Conservation (phyloP, 352 stramenopile species). For the Saprolegnia diclina region DNA sequence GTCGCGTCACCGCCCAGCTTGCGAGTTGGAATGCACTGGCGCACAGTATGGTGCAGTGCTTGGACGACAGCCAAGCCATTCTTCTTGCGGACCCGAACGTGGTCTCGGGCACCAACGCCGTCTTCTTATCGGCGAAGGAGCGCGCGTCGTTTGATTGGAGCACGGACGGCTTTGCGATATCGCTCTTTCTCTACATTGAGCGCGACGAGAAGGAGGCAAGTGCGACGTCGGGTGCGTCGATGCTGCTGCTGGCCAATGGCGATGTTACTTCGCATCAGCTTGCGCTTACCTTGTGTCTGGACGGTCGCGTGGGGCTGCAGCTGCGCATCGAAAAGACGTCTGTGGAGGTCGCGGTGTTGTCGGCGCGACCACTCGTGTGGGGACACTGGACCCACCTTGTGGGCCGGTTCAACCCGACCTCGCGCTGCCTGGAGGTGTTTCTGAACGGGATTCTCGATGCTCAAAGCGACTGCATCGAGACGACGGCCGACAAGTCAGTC, state of each 20-base stretch:
- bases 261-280: neutral
- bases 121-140: conserved; percentile 17
- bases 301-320: neutral
- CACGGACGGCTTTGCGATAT: neutral
- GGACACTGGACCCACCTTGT: conserved; percentile 17
- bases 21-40: conserved; percentile 1
- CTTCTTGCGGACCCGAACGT: conserved; percentile 17
- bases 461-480: neutral
- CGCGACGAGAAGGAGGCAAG: neutral
- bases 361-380: neutral
- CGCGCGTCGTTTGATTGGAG: neutral
- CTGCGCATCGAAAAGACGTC: neutral
- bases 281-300: neutral
- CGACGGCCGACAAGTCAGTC: neutral
- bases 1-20: conserved; percentile 11
- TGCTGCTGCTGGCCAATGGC: conserved; percentile 20
- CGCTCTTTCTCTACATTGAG: neutral
- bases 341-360: neutral
- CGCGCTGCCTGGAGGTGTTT: neutral
- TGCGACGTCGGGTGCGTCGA: neutral
- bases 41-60: neutral
- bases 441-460: neutral
- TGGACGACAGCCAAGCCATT: conserved; percentile 21
- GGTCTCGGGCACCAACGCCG: conserved; percentile 3
- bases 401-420: neutral